These are phyloP conservation scores for Rhizopogon vinicolor DNA, from an alignment of 768 basidiomycete species.

Conservation along the genomic window DNA sequence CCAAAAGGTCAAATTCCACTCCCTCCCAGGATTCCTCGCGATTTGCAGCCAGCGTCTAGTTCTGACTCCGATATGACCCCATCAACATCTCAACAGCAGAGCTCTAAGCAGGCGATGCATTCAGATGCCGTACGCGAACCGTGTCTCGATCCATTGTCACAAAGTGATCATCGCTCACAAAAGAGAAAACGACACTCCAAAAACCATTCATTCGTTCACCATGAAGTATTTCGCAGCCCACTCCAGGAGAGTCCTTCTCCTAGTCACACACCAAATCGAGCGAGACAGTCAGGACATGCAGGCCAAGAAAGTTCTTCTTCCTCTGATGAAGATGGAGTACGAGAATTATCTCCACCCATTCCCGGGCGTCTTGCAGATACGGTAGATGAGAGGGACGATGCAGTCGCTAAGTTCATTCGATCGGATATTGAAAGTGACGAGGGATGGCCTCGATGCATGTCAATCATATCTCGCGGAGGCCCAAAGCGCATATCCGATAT, in stretches of 20 bases:
- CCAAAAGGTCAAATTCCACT: conserved; percentile 23
- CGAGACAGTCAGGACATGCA: not conserved
- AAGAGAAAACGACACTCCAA: conserved; percentile 2
- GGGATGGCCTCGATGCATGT: conserved; percentile 42
- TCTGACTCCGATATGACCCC: conserved; percentile 18
- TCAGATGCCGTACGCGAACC: not conserved
- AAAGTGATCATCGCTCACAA: conserved; percentile 13
- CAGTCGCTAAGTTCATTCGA: conserved; percentile 41
- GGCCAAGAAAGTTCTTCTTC: not conserved
- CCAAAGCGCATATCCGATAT: conserved; percentile 38
- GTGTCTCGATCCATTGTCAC: conserved; percentile 19
- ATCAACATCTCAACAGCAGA: conserved; percentile 3
- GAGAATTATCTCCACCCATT: conserved; percentile 17
- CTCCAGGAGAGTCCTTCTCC: not conserved
- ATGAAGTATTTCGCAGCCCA: not conserved
- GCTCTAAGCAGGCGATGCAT: conserved; percentile 3
- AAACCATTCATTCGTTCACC: not conserved
- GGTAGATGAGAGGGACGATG: conserved; percentile 35
- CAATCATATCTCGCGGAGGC: conserved; percentile 28
- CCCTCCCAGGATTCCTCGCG: conserved; percentile 10
- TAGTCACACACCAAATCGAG: not conserved
- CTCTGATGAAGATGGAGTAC: not conserved
- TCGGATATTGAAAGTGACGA: conserved; percentile 38
- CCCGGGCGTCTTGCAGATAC: conserved; percentile 27
- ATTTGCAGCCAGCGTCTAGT: conserved; percentile 4